Conservation (phyloP, 805 yeast genomes). For the Priceomyces carsonii region DNA sequence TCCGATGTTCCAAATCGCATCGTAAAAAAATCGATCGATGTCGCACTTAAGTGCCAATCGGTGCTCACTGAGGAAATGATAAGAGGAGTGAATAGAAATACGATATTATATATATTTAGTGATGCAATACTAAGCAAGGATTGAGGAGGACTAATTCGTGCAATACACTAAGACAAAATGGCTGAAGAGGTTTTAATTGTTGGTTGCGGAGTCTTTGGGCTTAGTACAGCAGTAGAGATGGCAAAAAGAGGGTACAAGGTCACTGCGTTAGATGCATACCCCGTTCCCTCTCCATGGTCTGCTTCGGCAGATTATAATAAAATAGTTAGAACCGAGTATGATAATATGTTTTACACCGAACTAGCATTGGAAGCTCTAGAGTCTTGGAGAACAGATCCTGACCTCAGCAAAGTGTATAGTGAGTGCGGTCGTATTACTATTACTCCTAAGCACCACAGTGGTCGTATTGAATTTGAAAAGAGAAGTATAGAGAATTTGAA, state of each 20-base stretch:
- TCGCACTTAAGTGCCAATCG: too few species aligned
- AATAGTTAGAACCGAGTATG: constrained; percentile 49
- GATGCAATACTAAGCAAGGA: too few species aligned
- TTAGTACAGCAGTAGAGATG: constrained; percentile 42
- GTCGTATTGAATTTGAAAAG: constrained; percentile 37
- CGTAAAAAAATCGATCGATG: too few species aligned
- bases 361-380: constrained; percentile 46
- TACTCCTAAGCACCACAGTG: constrained; percentile 24
- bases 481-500: constrained; percentile 35
- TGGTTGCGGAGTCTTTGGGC: constrained; percentile 52
- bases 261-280: constrained; percentile 22
- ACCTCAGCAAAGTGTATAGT: constrained; percentile 30
- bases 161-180: too few species aligned
- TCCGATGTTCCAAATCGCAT: too few species aligned
- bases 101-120: too few species aligned
- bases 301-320: constrained; percentile 52
- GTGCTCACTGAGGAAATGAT: constrained; percentile 35
- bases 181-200: constrained; percentile 14
- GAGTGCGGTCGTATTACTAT: constrained; percentile 45
- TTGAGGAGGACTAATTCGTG: too few species aligned
- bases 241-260: constrained; percentile 27
- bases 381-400: constrained; percentile 36
- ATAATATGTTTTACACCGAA: constrained; percentile 39
- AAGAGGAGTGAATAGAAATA: constrained; percentile 9
- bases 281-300: constrained; percentile 45